Percentiles rank a stretch among this genome's conserved stretches.
Conservation (phyloP, 1,284 basidiomycete species). For the Ceratobasidium sp. region DNA sequence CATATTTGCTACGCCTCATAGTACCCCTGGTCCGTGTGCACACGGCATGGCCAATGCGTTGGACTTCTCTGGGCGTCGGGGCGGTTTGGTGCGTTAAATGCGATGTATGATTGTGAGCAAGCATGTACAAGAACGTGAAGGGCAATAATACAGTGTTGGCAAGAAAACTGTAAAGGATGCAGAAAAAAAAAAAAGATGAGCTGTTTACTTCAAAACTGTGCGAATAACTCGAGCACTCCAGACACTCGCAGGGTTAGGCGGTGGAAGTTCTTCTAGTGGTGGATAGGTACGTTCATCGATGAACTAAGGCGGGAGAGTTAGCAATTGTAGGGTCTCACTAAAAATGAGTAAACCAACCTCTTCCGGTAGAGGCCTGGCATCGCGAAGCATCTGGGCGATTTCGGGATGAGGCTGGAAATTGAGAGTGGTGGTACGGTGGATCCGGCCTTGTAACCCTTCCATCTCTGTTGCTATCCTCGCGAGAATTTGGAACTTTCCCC, state of each 20-base stretch:
- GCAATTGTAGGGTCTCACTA: background rate
- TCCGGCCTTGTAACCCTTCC: conserved; percentile 77
- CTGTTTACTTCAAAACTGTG: conserved; percentile 32
- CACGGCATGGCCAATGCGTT: too few species aligned
- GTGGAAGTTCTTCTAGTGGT: conserved; percentile 4
- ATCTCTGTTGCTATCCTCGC: conserved; percentile 76
- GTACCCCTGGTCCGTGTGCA: too few species aligned
- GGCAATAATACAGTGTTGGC: too few species aligned
- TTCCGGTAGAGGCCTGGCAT: conserved; percentile 68
- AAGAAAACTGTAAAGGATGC: too few species aligned
- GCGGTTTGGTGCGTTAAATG: too few species aligned
- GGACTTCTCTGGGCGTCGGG: too few species aligned
- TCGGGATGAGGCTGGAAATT: conserved; percentile 66
- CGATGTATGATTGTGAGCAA: too few species aligned
- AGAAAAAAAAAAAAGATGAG: too few species aligned
- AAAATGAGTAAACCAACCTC: conserved; percentile 63
- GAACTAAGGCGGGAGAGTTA: conserved; percentile 15
- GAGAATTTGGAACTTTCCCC: conserved; percentile 89
- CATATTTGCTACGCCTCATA: too few species aligned
- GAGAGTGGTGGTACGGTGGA: conserved; percentile 70
- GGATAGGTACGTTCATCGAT: conserved; percentile 40
- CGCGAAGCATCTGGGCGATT: conserved; percentile 66
- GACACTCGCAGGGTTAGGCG: conserved; percentile 10
- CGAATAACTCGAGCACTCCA: conserved; percentile 43
- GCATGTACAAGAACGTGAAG: too few species aligned